Evolutionary conservation across 305 asterid species (phyloP), one percentile per base, ranked within the genome.

Genomic region (Andrographis paniculata): DNA sequence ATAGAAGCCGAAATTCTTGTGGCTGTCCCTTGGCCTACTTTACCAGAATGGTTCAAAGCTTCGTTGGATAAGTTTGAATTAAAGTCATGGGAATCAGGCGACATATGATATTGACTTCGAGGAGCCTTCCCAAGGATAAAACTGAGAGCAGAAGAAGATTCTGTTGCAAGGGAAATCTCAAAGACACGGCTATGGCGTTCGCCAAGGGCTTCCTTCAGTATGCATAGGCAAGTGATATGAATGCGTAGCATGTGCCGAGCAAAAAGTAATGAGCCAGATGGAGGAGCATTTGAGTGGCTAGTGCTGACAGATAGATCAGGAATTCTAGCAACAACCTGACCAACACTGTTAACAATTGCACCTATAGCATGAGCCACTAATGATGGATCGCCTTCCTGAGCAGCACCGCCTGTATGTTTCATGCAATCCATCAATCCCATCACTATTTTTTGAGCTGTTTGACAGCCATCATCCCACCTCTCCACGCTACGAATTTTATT

Each of bases 351-450:
- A 22, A 92, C 69, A 63, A 92, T 79, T 48, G 99, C 97, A 62
- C 94, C 79, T 69, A 92, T 70, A 27, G 99, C 99, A 18, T 91
- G 84, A 36, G 99, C 81, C 45, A 92, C 94, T 75, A 92, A 71
- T 17, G 81, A 74, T 42, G 99, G 99, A 55, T 87, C 97, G 22
- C 97, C 99, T 78, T 92, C 99, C 77, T 92, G 99, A 63, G 99
- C 99, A 27, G 99, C 97, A 67, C 99, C 99, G 48, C 99, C 99
- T 52, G 99, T 87, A 71, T 87, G 97, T 56, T 86, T 84, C 93
- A 92, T 92, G 79, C 99, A 87, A 49, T 92, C 99, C 73, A 87
- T 72, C 74, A 92, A 70, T 50, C 95, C 93, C 60, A 65, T 62
- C 35, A 92, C 95, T 58, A 84, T 77, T 58, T 87, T 80, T 50